Conservation (phyloP, 345 rosid genomes). For the Clausena lansium region DNA sequence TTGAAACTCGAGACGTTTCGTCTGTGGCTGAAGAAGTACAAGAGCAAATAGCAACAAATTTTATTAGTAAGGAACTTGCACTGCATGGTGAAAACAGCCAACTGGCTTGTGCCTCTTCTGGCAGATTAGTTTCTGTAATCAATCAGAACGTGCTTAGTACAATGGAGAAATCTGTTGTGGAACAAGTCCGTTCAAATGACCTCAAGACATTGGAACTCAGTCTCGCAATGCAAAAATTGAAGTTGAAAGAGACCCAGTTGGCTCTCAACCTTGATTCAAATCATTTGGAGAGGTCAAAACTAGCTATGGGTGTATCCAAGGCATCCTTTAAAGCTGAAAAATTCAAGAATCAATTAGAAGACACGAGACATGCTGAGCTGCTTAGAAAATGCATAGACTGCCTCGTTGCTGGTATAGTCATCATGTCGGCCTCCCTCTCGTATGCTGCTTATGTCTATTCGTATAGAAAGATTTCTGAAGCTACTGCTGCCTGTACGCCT, state of each 20-base stretch:
- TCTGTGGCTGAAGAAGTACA: slow-evolving; percentile 26
- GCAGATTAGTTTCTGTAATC: slow-evolving; percentile 22
- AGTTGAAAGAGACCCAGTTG: slow-evolving; percentile 50
- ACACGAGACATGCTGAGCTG: slow-evolving; percentile 60
- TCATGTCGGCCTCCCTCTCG: slow-evolving; percentile 51
- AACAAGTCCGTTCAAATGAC: slow-evolving; percentile 75
- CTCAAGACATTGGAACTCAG: slow-evolving; percentile 59
- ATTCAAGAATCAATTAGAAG: slow-evolving; percentile 74
- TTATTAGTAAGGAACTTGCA: slow-evolving; percentile 31
- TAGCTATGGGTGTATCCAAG: slow-evolving; percentile 63
- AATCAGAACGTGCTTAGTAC: slow-evolving; percentile 30
- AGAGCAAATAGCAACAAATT: not conserved
- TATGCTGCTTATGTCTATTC: slow-evolving; percentile 68
- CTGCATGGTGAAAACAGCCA: slow-evolving; percentile 35
- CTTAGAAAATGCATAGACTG: slow-evolving; percentile 64
- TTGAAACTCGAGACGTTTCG: slow-evolving; percentile 23
- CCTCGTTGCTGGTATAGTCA: slow-evolving; percentile 70
- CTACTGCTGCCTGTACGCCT: slow-evolving; percentile 59
- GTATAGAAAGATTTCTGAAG: slow-evolving; percentile 61
- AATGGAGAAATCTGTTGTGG: slow-evolving; percentile 50
- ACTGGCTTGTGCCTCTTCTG: slow-evolving; percentile 32
- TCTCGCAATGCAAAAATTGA: slow-evolving; percentile 48
- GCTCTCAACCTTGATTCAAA: slow-evolving; percentile 55
- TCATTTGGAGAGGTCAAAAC: slow-evolving; percentile 55
- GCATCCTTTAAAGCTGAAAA: slow-evolving; percentile 71